Evolutionary conservation across 306 rosid genomes (phyloP), one percentile per base, ranked within the genome.

Genomic region (Macrotyloma uniflorum): DNA sequence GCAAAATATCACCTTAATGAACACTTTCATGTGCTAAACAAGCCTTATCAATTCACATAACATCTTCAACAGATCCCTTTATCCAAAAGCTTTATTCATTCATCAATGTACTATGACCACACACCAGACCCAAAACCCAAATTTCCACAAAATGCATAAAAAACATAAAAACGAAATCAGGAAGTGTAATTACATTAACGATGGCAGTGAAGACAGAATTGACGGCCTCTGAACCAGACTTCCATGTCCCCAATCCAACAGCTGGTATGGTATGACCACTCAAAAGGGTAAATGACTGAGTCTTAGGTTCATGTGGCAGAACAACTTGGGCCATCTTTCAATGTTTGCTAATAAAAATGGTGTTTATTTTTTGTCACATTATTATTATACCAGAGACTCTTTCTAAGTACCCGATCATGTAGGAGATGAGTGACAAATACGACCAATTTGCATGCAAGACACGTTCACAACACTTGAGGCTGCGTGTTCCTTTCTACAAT

Each of bases 191-290:
- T 78, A 86, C 89, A 72, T 86, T 79, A 79, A 62, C 74, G 66
- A 86, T 77, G 72, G 87, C 87, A 65, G 85, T 77, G 73, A 64
- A 58, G 0, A 84, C 90, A 64, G 90, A 82, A 67, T 74, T 42
- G 9, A 15, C 43, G 40, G 84, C 85, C 58, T 86, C 10, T 20
- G 87, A 85, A 83, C 88, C 91, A 72, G 88, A 64, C 67, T 80
- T 88, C 89, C 92, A 84, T 33, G 90, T 88, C 7, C 88, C 87
- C 7, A 88, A 84, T 73, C 89, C 90, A 79, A 86, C 80, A 20
- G 90, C 85, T 3, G 88, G 88, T 16, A 88, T 79, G 13, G 82
- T 15, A 54, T 84, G 88, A 14, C 88, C 85, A 84, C 88, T 88
- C 79, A 66, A 70, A 15, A 88, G 80, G 43, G 61, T 24, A 77